Evolutionary conservation across 495 filamentous ascomycete species (phyloP).

Genomic region (Entonaema liquescens): DNA sequence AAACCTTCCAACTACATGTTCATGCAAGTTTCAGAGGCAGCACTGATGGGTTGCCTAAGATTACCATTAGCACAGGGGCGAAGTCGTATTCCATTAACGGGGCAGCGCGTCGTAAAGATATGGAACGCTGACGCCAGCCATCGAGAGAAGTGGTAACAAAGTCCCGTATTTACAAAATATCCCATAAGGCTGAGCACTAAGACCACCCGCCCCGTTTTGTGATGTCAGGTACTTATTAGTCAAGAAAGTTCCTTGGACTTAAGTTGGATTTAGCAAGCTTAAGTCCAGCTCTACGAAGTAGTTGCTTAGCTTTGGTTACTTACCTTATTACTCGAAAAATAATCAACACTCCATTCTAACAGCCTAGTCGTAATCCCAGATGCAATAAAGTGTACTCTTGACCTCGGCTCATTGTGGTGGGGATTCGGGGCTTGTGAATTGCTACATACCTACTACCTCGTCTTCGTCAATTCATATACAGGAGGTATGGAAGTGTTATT

Average conservation of each 20-base stretch:
- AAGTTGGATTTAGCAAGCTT: background rate
- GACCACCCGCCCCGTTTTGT: background rate
- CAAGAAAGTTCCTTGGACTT: background rate
- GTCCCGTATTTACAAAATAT: background rate
- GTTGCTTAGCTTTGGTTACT: no score
- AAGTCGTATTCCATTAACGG: background rate
- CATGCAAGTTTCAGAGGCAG: no score
- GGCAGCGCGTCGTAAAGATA: background rate
- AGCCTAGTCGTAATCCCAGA: no score
- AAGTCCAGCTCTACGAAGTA: no score
- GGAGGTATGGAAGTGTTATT: no score
- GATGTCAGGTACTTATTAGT: background rate
- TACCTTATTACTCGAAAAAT: no score
- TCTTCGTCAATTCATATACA: no score
- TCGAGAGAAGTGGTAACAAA: background rate
- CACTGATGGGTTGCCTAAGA: background rate
- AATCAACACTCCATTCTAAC: background rate
- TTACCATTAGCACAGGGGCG: background rate
- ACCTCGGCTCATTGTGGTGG: no score
- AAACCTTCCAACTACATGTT: no score
- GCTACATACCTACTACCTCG: no score
- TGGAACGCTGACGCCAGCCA: constrained; percentile 10
- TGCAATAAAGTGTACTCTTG: no score
- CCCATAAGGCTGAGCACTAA: background rate
- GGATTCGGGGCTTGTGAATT: no score